Percentiles rank a stretch among this genome's conserved stretches.
These are phyloP conservation scores for Prototheca stagnorum DNA, from an alignment of 163 green algal genomes.

Conservation along the genomic window DNA sequence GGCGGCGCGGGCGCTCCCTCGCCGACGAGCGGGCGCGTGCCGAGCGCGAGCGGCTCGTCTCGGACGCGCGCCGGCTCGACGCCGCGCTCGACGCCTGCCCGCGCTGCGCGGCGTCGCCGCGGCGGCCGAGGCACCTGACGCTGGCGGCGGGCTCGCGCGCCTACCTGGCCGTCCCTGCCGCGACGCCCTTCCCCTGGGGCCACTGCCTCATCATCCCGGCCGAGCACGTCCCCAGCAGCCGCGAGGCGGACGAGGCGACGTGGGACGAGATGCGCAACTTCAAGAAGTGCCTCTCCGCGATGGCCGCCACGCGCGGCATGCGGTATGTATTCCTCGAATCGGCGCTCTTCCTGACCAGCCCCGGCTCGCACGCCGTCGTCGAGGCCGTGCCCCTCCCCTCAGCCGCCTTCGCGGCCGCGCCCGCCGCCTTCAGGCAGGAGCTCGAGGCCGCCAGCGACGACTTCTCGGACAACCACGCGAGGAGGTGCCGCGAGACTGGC, in stretches of 20 bases:
- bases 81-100: neutral
- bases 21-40: constrained; percentile 7
- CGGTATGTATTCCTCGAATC: constrained; percentile 84
- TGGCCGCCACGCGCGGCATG: constrained; percentile 38
- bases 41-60: neutral
- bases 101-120: neutral
- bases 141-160: neutral
- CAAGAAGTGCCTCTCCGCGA: constrained; percentile 91
- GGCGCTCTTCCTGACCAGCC: constrained; percentile 37
- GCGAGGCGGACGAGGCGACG: constrained; percentile 61
- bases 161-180: neutral
- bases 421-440: constrained; percentile 34
- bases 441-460: constrained; percentile 78
- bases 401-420: neutral
- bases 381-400: constrained; percentile 62
- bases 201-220: constrained; percentile 70
- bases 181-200: constrained; percentile 36
- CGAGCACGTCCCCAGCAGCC: constrained; percentile 46
- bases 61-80: neutral
- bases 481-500: constrained; percentile 73
- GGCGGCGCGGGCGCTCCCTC: too few relatives aligned
- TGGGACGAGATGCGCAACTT: constrained; percentile 96
- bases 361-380: constrained; percentile 55
- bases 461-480: constrained; percentile 84
- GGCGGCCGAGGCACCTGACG: neutral